A percentile compares a stretch with the other conserved stretches of the same genome.
Conservation (phyloP, 192 early-diverging fungal species). For the Entomortierella parvispora region DNA sequence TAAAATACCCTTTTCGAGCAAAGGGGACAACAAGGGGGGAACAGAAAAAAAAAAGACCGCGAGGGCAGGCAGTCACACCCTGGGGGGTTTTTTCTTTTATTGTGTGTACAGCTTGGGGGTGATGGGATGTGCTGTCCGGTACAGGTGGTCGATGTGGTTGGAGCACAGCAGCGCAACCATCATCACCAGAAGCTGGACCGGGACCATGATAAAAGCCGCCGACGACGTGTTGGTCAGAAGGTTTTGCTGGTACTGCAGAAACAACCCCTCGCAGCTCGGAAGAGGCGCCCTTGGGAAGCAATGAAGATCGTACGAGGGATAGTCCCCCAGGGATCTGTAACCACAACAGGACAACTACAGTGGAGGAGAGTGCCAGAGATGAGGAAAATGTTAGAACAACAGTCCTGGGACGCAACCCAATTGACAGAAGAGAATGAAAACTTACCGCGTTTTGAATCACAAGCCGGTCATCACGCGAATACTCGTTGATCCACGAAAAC, state of each 20-base stretch:
- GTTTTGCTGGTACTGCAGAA: conserved; percentile 48
- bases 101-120: conserved; percentile 37
- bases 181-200: conserved; percentile 54
- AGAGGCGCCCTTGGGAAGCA: conserved; percentile 61
- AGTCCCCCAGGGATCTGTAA: conserved; percentile 55
- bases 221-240: conserved; percentile 51
- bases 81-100: no score
- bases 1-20: no score
- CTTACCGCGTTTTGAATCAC: conserved; percentile 50
- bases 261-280: conserved; percentile 53
- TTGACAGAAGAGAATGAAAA: background rate
- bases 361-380: no score
- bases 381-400: background rate
- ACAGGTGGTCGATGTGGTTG: conserved; percentile 58
- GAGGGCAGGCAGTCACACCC: no score
- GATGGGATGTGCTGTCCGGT: conserved; percentile 28
- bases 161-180: conserved; percentile 56
- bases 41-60: no score
- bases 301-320: conserved; percentile 57
- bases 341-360: conserved; percentile 64
- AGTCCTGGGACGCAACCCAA: background rate
- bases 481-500: conserved; percentile 48
- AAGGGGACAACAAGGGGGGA: no score
- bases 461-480: conserved; percentile 36
- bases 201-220: conserved; percentile 55